phyloP scores from a whole-genome alignment of 2,329 filamentous ascomycete genomes.

The Cladophialophora psammophila region DNA sequence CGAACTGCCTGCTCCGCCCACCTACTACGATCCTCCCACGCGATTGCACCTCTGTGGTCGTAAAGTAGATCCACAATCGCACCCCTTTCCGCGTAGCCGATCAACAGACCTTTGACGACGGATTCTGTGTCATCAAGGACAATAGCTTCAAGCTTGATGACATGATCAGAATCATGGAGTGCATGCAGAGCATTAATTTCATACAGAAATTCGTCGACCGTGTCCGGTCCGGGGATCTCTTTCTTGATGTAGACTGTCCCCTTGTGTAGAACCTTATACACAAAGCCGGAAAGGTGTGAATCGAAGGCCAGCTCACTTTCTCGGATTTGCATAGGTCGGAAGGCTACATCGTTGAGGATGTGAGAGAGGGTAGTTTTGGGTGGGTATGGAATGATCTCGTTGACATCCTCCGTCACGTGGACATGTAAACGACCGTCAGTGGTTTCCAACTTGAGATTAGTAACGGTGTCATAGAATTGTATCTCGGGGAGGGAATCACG shows the following conservation, averaged over 20 bases:
- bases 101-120: conserved; percentile 84
- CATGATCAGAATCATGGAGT: conserved; percentile 73
- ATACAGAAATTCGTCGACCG: conserved; percentile 94
- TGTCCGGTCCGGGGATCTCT: conserved; percentile 94
- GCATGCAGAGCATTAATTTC: conserved; percentile 93
- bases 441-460: conserved; percentile 92
- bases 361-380: conserved; percentile 75
- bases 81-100: conserved; percentile 84
- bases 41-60: conserved; percentile 68
- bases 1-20: conserved; percentile 93
- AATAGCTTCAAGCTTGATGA: conserved; percentile 86
- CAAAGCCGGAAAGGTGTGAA: conserved; percentile 93
- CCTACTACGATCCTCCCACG: conserved; percentile 77
- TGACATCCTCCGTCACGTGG: conserved; percentile 95
- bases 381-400: conserved; percentile 92
- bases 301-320: conserved; percentile 84
- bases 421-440: conserved; percentile 87
- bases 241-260: conserved; percentile 86
- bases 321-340: conserved; percentile 60
- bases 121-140: conserved; percentile 80
- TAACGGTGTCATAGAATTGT: conserved; percentile 94
- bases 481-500: conserved; percentile 91
- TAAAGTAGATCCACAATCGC: conserved; percentile 91
- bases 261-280: conserved; percentile 84
- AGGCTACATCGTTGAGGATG: conserved; percentile 59